Evolutionary conservation across 331 rosid genomes (phyloP), one percentile per base, ranked within the genome.

Genomic region (Malus hybrid): DNA sequence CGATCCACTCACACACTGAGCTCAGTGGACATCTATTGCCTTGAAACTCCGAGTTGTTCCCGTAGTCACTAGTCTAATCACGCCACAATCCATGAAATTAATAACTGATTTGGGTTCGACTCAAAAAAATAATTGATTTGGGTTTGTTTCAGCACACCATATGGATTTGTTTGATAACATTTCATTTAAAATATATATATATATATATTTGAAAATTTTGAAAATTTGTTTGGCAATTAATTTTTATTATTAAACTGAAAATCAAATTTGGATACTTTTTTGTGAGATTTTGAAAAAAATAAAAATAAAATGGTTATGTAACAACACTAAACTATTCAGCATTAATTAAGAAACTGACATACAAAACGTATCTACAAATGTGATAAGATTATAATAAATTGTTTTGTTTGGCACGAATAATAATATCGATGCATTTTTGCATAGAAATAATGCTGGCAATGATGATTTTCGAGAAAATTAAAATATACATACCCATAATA

Each of bases 371-470:
- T 13, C 65, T 14, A 15, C 34, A 12, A 22, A 22, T 10, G 28
- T 27, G 55, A 42, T 1, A 16, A 63, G 39, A 76, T 24, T 77
- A 69, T 54, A 48, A 28, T 72, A 60, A 82, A 36, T 77, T 57
- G 75, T 60, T 54, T 76, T 39, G 69, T 31, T 69, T 65, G 33
- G 73, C 66, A 24, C 15, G n/a, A 9, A 27, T 20, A 62, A 6
- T 27, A 61, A 61, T 61, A 28, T 10, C 39, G 0, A 13, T 27
- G 9, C 64, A 42, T 54, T 61, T 61, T 5, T 60, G 32, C 27
- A 28, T 16, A 54, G 6, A 22, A 31, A 34, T 44, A 87, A 74
- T 80, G 84, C 76, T 22, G 12, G 12, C 46, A 74, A 87, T 87
- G 72, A 87, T 85, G 36, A 68, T 63, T 73, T 77, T 16, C 34